Evolutionary conservation across 768 basidiomycete species (phyloP), one percentile per base, ranked within the genome.

Genomic region (Rhizopogon salebrosus): DNA sequence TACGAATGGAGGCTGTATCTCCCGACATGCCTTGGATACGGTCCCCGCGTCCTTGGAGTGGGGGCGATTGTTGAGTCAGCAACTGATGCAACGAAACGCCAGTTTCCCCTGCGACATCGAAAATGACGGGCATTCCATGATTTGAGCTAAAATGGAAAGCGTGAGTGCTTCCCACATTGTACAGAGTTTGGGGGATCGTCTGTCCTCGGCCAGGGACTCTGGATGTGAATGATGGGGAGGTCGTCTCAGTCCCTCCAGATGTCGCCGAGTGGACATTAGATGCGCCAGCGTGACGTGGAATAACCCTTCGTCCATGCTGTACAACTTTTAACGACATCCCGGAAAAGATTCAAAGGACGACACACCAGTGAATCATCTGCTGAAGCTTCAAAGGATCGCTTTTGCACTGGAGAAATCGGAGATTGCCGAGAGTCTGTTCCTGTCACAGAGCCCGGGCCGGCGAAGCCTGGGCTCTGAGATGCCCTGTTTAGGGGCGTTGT

Each of bases 1-100:
- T 71, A 38, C 88, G 80, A 45, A 90, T 80, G 2, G 86, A 89
- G 34, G 89, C 84, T 24, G 87, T 88, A 31, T 86, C 85, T 11
- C 85, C 87, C 35, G 83, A 79, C 34, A 82, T 78, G 51, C 55
- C 56, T 14, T 82, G 81, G 50, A 90, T 84, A 5, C 75, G 70
- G 51, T 83, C 76, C 49, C 85, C 81, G 20, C 80, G 75, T 53
- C 74, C 70, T 24, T 58, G 64, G n/a, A 90, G 74, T 34, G 78
- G 74, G 60, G 72, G 70, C 52, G 84, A 76, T 45, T 77, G 72
- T 54, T 76, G 74, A 64, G 78, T 78, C 58, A 90, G 61, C 6
- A 85, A 83, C 57, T 88, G 87, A 10, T 61, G 60, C 53, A 89
- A 72, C 1, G 78, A 70, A 49, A 90, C 81, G 23, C 87, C 88